Base-by-base conservation (phyloP, 2,329 filamentous ascomycete species). In the Aspergillus sp. region DNA sequence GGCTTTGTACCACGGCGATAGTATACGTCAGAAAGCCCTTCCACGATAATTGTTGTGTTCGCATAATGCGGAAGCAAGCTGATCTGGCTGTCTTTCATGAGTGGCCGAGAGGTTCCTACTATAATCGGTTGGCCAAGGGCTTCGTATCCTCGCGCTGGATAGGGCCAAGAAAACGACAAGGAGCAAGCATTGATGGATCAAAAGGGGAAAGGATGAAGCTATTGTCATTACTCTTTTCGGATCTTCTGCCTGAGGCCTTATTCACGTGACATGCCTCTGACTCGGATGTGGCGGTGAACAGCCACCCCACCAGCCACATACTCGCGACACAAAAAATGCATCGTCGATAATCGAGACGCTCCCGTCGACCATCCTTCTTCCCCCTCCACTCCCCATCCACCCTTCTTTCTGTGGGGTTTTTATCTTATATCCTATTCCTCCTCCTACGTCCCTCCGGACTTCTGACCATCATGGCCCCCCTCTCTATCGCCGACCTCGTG, bases 401-500 rank as follows among this genome's bases (percentile, higher is more conserved):
- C 38, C 43, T 41, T 36, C 14, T 41, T 40, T 42, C 20, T 36
- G 20, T 7, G 41, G 46, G 46, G 35, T 24, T 24, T 30, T 48
- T 22, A 22, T 36, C 14, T 17, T 20, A 24, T 45, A 16, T 44
- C 49, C 47, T 48, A 26, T 40, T 45, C 49, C 22, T 47, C 26
- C 33, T 14, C 36, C 49, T 19, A 16, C 36, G 45, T 33, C 33
- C 35, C 42, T 50, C 19, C 17, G 40, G 13, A n/a, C 30, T 36
- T 51, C 30, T 16, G 35, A 50, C 53, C 54, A 64, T 22, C 44
- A 82, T 81, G 79, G 73, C 79, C 60, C 75, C 78, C 54, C 74
- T 77, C 52, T 82, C 82, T 52, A 79, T 86, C 61, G 75, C 82
- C 61, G 81, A 85, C 65, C 82, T 91, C 60, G 87, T 90, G 70